Evolutionary conservation across 345 rosid genomes (phyloP), one percentile per base, ranked within the genome.

Genomic region (Gynandropsis gynandra): DNA sequence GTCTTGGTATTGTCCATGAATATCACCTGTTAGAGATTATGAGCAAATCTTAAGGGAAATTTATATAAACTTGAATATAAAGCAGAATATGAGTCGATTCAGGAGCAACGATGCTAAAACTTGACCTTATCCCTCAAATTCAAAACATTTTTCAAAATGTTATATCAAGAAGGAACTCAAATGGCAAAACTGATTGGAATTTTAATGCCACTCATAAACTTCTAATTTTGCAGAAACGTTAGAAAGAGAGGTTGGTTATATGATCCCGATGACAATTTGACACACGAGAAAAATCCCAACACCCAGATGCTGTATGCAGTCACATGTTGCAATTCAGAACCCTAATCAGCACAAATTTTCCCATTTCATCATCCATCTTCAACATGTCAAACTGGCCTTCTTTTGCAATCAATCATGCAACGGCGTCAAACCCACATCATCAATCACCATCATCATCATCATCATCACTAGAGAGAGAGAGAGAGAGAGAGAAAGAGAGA

Each of bases 1-100:
- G 64, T 92, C 98, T 73, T 74, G 97, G 64, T 82, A 90, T 49
- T 90, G 98, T 57, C 98, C 98, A 54, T 90, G 98, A 35, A 87
- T 74, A 62, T 90, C 98, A 67, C 98, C 98, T 90, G 79, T 10
- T 67, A 9, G 15, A 10, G n/a, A 37, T 37, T 13, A 10, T 13
- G 41, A 13, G 3, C 41, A 37, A 10, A 24, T 10, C 16, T 33
- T 36, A 11, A 8, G 0, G 29, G 29, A 47, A 12, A 44, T 33
- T 46, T 31, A 21, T 9, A 33, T 0, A 1, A 40, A 56, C 50
- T 35, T 46, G 36, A 50, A 1, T 50, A 60, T 4, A 15, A 14
- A 20, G 10, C 16, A 50, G 31, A 10, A 15, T 13, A 17, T 42
- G 27, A 51, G 16, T 54, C 16, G 14, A 29, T 38, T 24, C 16